phyloP scores from a whole-genome alignment of 257 asterid species.

The Pogostemon cablin region DNA sequence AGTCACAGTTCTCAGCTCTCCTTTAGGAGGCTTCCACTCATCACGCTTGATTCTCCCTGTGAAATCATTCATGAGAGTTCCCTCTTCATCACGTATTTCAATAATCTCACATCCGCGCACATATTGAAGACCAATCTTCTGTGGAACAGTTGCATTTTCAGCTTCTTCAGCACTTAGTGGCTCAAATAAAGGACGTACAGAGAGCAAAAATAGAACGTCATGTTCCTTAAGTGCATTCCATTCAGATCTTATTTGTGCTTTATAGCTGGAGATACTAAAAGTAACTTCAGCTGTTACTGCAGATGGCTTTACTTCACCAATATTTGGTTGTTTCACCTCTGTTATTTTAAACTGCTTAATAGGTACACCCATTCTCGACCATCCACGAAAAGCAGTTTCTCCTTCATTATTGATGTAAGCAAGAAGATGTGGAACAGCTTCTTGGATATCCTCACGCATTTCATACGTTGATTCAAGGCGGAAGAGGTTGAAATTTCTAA shows the following conservation, averaged over 20 bases:
- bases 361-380: slow-evolving; percentile 99
- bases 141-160: slow-evolving; percentile 82
- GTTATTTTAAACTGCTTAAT: slow-evolving; percentile 76
- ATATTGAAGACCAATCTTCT: slow-evolving; percentile 90
- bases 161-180: slow-evolving; percentile 93
- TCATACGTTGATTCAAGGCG: slow-evolving; percentile 99
- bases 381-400: slow-evolving; percentile 96
- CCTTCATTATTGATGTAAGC: slow-evolving; percentile 89
- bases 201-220: slow-evolving; percentile 88
- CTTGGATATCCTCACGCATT: slow-evolving; percentile 99
- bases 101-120: slow-evolving; percentile 98
- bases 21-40: slow-evolving; percentile 99
- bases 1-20: slow-evolving; percentile 90
- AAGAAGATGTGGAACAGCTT: slow-evolving; percentile 97
- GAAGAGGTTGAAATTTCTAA: slow-evolving; percentile 95
- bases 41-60: slow-evolving; percentile 96
- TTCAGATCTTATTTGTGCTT: slow-evolving; percentile 93
- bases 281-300: slow-evolving; percentile 89
- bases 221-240: slow-evolving; percentile 99
- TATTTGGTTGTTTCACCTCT: slow-evolving; percentile 90
- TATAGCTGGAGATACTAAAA: slow-evolving; percentile 91
- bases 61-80: slow-evolving; percentile 95
- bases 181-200: slow-evolving; percentile 86
- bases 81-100: slow-evolving; percentile 97
- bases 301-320: slow-evolving; percentile 97